Evolutionary conservation across 2,329 filamentous ascomycete species (phyloP), one percentile per base, ranked within the genome.

Genomic region (Pseudocercospora eumusae): DNA sequence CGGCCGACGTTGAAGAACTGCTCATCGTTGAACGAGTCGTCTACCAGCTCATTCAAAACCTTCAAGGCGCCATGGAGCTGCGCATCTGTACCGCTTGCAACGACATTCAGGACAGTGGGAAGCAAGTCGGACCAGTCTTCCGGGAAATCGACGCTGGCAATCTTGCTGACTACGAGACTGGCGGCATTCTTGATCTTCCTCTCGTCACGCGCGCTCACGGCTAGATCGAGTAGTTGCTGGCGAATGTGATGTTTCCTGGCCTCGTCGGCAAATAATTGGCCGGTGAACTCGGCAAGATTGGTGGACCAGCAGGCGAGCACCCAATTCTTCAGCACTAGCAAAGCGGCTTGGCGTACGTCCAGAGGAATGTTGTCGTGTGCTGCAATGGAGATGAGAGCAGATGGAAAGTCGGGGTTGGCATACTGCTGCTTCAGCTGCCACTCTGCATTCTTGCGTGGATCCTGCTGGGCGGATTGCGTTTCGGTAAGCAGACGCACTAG

Each of bases 61-160:
- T 90, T 90, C 64, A 99, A 82, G 8, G 93, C 91, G 57, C 95
- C 95, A 75, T 97, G 92, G 55, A 97, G 81, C 74, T 96, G 92
- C 52, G 82, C 80, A 71, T 96, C 91, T 66, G 82, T 87, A 64
- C 91, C 92, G 57, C 82, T 84, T 58, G 89, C 86, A 71, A 98
- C 90, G 56, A 93, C 83, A 47, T 85, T 84, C 64, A 99, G 84
- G 45, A 98, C 82, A 33, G 87, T 85, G 21, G 92, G 91, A 28
- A 99, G 86, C 47, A 99, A 85, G 68, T 86, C 85, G n/a, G 93
- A 92, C 95, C 95, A 99, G 71, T 93, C 85, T 63, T 97, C 92
- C 57, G 95, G 95, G 74, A 96, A 98, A 79, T 99, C 95, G 72
- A 88, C 86, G 66, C 88, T 89, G 60, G 95, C 95, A 69, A 99